Conservation (phyloP, 768 basidiomycete genomes). For the Tylopilus subfusipes region DNA sequence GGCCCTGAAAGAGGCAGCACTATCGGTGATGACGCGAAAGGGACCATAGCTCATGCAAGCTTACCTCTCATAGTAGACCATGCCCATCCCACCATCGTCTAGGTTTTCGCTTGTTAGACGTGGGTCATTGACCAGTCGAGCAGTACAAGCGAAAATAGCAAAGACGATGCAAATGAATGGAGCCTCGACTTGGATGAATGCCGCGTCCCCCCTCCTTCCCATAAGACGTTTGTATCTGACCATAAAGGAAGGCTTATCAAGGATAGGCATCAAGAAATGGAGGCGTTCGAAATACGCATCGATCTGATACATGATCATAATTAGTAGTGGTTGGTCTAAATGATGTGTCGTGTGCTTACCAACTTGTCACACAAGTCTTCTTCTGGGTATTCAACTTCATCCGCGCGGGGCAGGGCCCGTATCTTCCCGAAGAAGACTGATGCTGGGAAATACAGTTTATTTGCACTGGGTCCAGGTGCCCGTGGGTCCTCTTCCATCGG, state of each 20-base stretch:
- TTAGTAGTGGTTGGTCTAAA: constrained; percentile 17
- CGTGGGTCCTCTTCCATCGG: constrained; percentile 82
- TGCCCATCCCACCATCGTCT: constrained; percentile 83
- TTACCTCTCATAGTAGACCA: constrained; percentile 87
- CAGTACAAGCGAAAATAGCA: constrained; percentile 87
- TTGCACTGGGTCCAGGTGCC: constrained; percentile 73
- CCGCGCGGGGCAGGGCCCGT: constrained; percentile 73
- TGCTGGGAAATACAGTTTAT: constrained; percentile 86
- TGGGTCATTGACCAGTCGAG: constrained; percentile 71
- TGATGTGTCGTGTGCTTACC: constrained; percentile 43
- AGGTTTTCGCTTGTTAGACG: constrained; percentile 56
- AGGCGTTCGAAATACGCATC: constrained; percentile 84
- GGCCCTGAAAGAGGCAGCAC: constrained; percentile 47
- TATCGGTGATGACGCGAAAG: neutral
- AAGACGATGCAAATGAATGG: constrained; percentile 81
- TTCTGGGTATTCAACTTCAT: constrained; percentile 85
- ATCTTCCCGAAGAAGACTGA: constrained; percentile 85
- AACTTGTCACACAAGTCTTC: constrained; percentile 84
- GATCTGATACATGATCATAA: constrained; percentile 48
- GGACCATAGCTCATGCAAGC: constrained; percentile 19
- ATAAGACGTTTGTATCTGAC: constrained; percentile 68
- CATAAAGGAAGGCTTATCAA: constrained; percentile 84
- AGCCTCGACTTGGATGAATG: constrained; percentile 55
- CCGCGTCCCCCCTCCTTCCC: constrained; percentile 57
- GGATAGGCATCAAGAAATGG: constrained; percentile 84